A percentile compares a stretch with the other conserved stretches of the same genome.
Conservation (phyloP, 2,329 filamentous ascomycete species). For the Colletotrichum costaricense region DNA sequence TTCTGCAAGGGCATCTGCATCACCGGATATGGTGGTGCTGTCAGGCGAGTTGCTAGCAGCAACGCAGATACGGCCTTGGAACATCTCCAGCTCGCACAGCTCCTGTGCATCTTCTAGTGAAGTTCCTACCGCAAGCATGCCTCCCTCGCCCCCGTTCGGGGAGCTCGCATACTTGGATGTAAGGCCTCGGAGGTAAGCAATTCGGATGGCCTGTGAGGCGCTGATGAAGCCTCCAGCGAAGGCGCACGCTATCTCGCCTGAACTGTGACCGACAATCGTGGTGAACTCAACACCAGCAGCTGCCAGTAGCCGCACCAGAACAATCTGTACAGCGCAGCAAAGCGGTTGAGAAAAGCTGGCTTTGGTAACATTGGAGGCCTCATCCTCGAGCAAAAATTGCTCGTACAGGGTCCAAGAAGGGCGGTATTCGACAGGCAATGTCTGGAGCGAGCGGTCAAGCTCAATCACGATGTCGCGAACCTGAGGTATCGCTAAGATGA, state of each 20-base stretch:
- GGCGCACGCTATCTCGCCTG: slow-evolving; percentile 61
- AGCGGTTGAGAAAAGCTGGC: slow-evolving; percentile 29
- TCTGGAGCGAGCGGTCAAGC: slow-evolving; percentile 38
- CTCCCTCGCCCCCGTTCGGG: slow-evolving; percentile 27
- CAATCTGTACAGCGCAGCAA: slow-evolving; percentile 36
- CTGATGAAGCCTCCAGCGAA: slow-evolving; percentile 58
- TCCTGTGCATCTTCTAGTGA: slow-evolving; percentile 33
- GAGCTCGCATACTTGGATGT: slow-evolving; percentile 7
- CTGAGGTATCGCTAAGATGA: slow-evolving; percentile 29
- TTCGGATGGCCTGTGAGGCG: slow-evolving; percentile 39
- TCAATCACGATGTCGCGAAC: slow-evolving; percentile 35
- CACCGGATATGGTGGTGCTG: slow-evolving; percentile 42
- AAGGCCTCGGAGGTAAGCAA: slow-evolving; percentile 39
- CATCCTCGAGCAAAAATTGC: slow-evolving; percentile 35
- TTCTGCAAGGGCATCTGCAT: slow-evolving; percentile 41
- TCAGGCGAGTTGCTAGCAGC: slow-evolving; percentile 40
- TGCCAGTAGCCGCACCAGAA: slow-evolving; percentile 41
- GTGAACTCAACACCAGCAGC: slow-evolving; percentile 46
- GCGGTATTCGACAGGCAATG: slow-evolving; percentile 37
- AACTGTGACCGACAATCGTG: slow-evolving; percentile 59
- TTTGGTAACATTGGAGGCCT: slow-evolving; percentile 40
- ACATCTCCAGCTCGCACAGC: slow-evolving; percentile 18
- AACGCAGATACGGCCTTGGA: slow-evolving; percentile 37
- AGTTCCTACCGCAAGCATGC: slow-evolving; percentile 41
- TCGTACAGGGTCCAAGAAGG: slow-evolving; percentile 42